These are phyloP conservation scores for Colletotrichum trifolii DNA, from an alignment of 2,329 filamentous ascomycete genomes.

Conservation along the genomic window DNA sequence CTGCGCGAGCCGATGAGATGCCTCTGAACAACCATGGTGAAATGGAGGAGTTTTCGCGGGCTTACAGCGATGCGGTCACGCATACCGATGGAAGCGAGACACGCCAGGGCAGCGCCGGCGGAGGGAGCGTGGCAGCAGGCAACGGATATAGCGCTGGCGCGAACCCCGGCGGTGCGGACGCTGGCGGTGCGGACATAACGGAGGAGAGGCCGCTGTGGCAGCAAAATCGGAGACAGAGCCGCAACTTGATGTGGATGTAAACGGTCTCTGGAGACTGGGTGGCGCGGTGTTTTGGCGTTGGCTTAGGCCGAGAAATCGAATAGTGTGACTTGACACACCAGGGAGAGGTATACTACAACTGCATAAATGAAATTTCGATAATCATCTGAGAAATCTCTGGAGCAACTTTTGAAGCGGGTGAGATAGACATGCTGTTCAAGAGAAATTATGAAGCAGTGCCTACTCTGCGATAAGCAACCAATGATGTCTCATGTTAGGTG, in stretches of 20 bases:
- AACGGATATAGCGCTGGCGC: conserved; percentile 22
- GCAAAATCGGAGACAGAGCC: conserved; percentile 61
- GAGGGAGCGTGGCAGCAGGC: conserved; percentile 34
- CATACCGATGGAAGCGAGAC: conserved; percentile 51
- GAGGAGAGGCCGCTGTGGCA: conserved; percentile 62
- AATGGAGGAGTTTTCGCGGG: conserved; percentile 58
- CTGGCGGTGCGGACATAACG: conserved; percentile 22
- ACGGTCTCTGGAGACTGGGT: no score
- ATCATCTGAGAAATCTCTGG: no score
- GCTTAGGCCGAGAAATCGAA: background rate
- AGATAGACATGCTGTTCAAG: no score
- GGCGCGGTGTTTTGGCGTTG: no score
- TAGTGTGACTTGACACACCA: no score
- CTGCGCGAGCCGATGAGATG: conserved; percentile 45
- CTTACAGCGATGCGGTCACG: conserved; percentile 54
- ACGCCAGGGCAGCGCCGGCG: conserved; percentile 46
- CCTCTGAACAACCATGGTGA: conserved; percentile 52
- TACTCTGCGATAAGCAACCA: no score
- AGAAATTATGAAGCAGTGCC: no score
- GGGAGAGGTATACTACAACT: no score
- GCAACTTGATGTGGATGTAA: conserved; percentile 62
- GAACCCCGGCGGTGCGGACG: background rate
- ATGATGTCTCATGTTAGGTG: no score
- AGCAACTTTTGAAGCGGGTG: no score
- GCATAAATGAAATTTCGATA: no score